A percentile compares a stretch with the other conserved stretches of the same genome.
These are phyloP conservation scores for Pedinophyceae sp. DNA, from an alignment of 139 green algal species.

Conservation along the genomic window DNA sequence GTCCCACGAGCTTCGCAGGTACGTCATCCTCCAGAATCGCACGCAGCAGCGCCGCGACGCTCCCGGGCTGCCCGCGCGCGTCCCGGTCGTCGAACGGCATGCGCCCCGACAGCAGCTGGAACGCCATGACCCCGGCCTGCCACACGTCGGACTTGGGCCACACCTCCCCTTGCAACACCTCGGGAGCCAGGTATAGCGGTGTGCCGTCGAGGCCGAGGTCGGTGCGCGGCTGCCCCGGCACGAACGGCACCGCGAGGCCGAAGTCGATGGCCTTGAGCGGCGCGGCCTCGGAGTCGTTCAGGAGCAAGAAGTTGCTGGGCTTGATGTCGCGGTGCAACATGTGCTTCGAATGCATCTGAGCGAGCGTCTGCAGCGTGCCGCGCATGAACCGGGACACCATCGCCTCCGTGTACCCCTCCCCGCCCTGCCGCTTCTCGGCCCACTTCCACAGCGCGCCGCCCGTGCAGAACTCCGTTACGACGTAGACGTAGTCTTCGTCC, in stretches of 20 bases:
- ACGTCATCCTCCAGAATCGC: not conserved
- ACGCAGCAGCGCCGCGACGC: not conserved
- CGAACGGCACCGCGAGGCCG: not conserved
- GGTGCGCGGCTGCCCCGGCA: not conserved
- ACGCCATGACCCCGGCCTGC: not conserved
- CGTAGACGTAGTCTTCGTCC: constrained; percentile 1
- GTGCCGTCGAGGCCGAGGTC: not conserved
- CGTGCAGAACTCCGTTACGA: constrained; percentile 5
- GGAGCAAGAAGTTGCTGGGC: not conserved
- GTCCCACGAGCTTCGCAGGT: not conserved
- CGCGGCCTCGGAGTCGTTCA: too few relatives aligned
- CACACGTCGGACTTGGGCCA: not conserved
- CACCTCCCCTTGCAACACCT: not conserved
- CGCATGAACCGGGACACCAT: not conserved
- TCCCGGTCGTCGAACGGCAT: not conserved
- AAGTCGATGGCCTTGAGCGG: not conserved
- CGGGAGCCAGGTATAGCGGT: not conserved
- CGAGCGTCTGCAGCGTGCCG: not conserved
- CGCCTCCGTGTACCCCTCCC: too few relatives aligned
- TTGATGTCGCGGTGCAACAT: not conserved
- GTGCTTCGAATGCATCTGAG: not conserved
- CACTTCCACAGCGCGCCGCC: not conserved
- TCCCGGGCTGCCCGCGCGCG: too few relatives aligned
- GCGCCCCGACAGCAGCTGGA: not conserved
- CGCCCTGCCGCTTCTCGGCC: not conserved